A percentile compares a stretch with the other conserved stretches of the same genome.
These are phyloP conservation scores for Samsoniella hepiali DNA, from an alignment of 2,329 filamentous ascomycete genomes.

Conservation along the genomic window DNA sequence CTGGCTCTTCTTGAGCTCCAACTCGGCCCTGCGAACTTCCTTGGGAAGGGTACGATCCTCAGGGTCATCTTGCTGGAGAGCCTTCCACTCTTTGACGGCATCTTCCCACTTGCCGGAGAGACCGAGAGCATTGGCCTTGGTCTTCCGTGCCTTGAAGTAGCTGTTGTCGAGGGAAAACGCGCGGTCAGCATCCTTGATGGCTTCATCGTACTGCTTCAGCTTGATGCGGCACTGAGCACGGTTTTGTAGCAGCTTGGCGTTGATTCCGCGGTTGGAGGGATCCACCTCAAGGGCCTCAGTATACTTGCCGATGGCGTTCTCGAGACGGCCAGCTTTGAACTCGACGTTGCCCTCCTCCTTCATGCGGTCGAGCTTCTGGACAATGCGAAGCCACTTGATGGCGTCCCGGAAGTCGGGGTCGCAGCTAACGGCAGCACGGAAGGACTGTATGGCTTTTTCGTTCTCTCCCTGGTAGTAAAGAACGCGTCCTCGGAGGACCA, in stretches of 20 bases:
- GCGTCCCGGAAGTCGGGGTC: constrained; percentile 90
- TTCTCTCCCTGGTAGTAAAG: constrained; percentile 92
- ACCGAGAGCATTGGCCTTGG: constrained; percentile 85
- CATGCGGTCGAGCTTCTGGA: constrained; percentile 88
- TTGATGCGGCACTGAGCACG: constrained; percentile 79
- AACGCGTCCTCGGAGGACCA: constrained; percentile 83
- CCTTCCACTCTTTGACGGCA: constrained; percentile 83
- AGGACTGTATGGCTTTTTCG: constrained; percentile 88
- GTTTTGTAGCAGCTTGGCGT: constrained; percentile 93
- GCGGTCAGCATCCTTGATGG: constrained; percentile 80
- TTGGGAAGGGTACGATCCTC: constrained; percentile 75
- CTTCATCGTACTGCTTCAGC: constrained; percentile 78
- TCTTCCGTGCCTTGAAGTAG: constrained; percentile 90
- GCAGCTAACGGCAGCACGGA: constrained; percentile 82
- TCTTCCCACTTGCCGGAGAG: constrained; percentile 89
- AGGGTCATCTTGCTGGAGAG: constrained; percentile 77
- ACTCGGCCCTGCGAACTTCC: constrained; percentile 84
- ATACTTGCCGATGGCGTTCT: constrained; percentile 81
- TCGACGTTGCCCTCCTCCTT: constrained; percentile 90
- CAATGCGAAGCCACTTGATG: constrained; percentile 81
- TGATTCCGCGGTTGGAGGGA: constrained; percentile 83
- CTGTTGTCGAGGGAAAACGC: constrained; percentile 78
- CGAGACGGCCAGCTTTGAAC: constrained; percentile 81
- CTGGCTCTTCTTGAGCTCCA: constrained; percentile 96
- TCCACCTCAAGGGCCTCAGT: constrained; percentile 80